Percentiles rank a stretch among this genome's conserved stretches.
phyloP scores from a whole-genome alignment of 2,329 filamentous ascomycete genomes.

The Aspergillus neotritici region DNA sequence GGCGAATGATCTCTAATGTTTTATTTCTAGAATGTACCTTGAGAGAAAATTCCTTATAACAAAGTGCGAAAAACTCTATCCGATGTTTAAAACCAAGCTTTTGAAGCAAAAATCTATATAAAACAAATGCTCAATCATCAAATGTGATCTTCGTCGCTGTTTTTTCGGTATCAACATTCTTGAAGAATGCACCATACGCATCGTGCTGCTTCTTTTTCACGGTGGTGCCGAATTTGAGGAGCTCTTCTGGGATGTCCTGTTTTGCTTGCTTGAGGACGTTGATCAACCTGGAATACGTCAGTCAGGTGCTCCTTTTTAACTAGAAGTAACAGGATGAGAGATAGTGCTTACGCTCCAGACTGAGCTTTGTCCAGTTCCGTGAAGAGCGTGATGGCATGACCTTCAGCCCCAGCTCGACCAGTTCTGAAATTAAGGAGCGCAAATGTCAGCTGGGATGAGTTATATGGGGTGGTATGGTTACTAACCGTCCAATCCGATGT shows the following conservation, averaged over 20 bases:
- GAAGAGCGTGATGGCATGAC: conserved; percentile 86
- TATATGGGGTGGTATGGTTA: neutral
- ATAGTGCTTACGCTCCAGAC: conserved; percentile 69
- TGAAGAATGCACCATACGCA: conserved; percentile 92
- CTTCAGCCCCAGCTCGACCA: conserved; percentile 83
- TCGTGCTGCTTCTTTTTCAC: conserved; percentile 99
- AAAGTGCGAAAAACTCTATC: conserved; percentile 19
- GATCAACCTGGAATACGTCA: conserved; percentile 58
- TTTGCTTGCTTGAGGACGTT: conserved; percentile 93
- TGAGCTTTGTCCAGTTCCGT: conserved; percentile 91
- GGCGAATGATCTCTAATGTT: conserved; percentile 14
- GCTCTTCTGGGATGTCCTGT: conserved; percentile 80
- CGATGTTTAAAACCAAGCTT: conserved; percentile 14
- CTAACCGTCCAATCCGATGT: conserved; percentile 72
- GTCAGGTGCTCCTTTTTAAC: conserved; percentile 2
- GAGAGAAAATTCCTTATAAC: conserved; percentile 29
- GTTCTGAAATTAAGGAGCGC: conserved; percentile 51
- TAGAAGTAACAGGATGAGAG: neutral
- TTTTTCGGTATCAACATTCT: conserved; percentile 77
- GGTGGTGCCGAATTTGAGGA: conserved; percentile 93
- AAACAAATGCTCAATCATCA: conserved; percentile 47
- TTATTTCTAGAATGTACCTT: conserved; percentile 29
- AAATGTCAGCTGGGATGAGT: conserved; percentile 8
- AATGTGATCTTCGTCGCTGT: conserved; percentile 90
- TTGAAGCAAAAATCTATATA: conserved; percentile 18